These are phyloP conservation scores for Macadamia integrifolia DNA, from an alignment of 164 flowering plant genomes.

Conservation along the genomic window DNA sequence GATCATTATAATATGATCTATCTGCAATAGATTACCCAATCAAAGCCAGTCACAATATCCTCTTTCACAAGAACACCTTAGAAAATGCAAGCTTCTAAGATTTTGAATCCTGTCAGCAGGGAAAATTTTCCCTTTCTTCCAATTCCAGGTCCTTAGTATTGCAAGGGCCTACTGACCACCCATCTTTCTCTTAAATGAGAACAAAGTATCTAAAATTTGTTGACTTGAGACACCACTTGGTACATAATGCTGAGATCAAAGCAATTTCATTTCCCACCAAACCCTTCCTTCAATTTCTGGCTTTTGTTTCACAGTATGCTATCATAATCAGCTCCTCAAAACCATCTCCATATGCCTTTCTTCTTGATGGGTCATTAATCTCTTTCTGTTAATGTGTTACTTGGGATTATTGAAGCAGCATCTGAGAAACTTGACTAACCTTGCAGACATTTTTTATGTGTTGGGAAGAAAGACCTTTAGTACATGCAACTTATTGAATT, in stretches of 20 bases:
- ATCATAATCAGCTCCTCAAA: background rate
- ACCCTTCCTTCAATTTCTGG: background rate
- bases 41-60: background rate
- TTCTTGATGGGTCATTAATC: background rate
- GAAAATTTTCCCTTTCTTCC: background rate
- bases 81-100: background rate
- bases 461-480: background rate
- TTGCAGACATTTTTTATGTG: background rate
- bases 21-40: background rate
- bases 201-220: background rate
- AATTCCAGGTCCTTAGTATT: background rate
- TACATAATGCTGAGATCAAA: background rate
- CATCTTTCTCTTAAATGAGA: background rate
- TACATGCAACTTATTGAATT: background rate
- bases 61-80: background rate
- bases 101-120: background rate
- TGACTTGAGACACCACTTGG: background rate
- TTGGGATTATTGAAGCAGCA: background rate
- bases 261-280: background rate
- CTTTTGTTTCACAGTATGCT: background rate
- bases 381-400: background rate
- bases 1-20: too few species aligned
- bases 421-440: background rate
- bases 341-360: background rate
- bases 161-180: background rate